Base-by-base conservation (phyloP, 75 land plant species). In the Selaginella moellendorffii region DNA sequence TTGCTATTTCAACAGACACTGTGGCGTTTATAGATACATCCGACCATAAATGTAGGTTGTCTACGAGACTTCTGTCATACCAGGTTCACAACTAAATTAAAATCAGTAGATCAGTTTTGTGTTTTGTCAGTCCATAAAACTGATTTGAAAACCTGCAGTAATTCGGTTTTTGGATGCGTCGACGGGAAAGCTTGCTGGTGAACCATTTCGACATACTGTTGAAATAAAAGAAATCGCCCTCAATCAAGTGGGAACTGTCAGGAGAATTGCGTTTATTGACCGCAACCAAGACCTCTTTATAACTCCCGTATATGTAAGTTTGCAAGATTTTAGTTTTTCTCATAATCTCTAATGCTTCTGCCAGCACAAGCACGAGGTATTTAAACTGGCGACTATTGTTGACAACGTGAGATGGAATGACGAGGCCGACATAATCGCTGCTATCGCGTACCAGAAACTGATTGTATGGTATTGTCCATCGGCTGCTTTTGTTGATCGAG, bases 401-500 rank as follows among this genome's bases (percentile, higher is more conserved):
- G 65, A 68, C 18, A n/a, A 30, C 30, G 65, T 54, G 30, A 63
- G 56, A 52, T 74, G 76, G 76, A 74, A 69, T 54, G 72, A 69
- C n/a, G 22, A 19, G 29, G 58, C 72, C 0, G 66, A 74, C 27
- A 64, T 74, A 24, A 12, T 74, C 52, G 61, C 51, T 30, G 76
- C 72, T n/a, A 28, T 68, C 19, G 59, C 60, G 25, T 65, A 74
- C 27, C 72, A 63, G 52, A 69, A 54, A 28, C 59, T 74, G 30
- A 53, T 74, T 23, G 72, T 74, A n/a, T 74, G 72, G 76, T 74
- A 63, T 46, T 74, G 68, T 27, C 76, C 76, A 63, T 70, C 63
- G 25, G 76, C 76, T 8, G 62, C 76, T 2, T 62, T 29, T 28
- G 51, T 74, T 12, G 76, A 74, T 61, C 46, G 63, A 31, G 76